phyloP scores from a whole-genome alignment of 2,329 filamentous ascomycete genomes.

The Verticillium isaacii region DNA sequence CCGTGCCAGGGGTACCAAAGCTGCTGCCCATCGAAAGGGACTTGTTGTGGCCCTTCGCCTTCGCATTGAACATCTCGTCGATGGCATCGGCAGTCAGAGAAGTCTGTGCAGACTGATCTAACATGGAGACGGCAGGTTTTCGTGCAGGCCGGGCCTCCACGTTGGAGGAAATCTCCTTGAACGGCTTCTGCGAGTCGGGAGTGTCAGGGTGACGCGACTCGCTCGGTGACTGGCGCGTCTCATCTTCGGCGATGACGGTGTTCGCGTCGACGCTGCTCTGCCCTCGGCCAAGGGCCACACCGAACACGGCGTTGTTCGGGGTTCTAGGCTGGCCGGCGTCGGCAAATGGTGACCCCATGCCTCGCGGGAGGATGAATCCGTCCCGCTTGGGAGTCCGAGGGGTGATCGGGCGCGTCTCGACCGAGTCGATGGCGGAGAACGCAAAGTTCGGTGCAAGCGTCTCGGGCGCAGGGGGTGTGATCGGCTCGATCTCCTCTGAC shows the following conservation, averaged over 20 bases:
- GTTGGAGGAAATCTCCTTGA: constrained; percentile 62
- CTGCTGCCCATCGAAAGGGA: constrained; percentile 29
- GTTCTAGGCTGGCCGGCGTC: constrained; percentile 29
- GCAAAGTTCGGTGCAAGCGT: constrained; percentile 23
- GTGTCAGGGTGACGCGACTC: constrained; percentile 35
- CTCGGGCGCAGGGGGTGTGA: constrained; percentile 21
- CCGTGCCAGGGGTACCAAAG: constrained; percentile 31
- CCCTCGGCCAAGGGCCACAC: constrained; percentile 39
- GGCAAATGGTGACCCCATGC: constrained; percentile 26
- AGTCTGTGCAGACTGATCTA: constrained; percentile 77
- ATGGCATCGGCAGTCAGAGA: constrained; percentile 77
- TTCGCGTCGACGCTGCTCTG: constrained; percentile 31
- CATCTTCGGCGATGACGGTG: constrained; percentile 59
- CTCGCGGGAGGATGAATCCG: constrained; percentile 51
- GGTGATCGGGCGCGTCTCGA: constrained; percentile 41
- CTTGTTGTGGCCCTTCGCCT: constrained; percentile 29
- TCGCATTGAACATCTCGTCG: constrained; percentile 65
- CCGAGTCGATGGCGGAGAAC: constrained; percentile 39
- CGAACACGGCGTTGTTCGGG: constrained; percentile 34
- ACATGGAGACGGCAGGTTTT: constrained; percentile 38
- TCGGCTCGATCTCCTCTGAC: constrained; percentile 32
- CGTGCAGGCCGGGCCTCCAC: constrained; percentile 33
- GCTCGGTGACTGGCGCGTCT: constrained; percentile 50
- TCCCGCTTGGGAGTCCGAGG: constrained; percentile 49
- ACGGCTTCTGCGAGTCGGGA: constrained; percentile 51